These are phyloP conservation scores for Saccharomycopsis hybrid DNA, from an alignment of 1,139 yeast species.

Conservation along the genomic window DNA sequence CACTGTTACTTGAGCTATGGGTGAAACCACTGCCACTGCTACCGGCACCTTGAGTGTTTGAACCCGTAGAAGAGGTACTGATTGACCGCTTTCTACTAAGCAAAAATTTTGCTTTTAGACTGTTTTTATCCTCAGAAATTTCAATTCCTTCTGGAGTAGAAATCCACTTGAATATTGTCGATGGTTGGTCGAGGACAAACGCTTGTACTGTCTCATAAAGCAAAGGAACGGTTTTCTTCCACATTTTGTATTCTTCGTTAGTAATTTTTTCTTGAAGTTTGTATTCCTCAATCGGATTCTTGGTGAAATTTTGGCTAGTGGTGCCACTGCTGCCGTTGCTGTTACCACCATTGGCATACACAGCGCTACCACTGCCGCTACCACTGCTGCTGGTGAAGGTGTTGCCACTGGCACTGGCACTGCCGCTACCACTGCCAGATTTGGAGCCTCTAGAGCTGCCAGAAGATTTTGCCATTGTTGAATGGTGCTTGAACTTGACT, in stretches of 20 bases:
- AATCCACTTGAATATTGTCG: conserved; percentile 29
- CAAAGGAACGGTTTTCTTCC: conserved; percentile 94
- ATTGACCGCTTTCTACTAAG: conserved; percentile 24
- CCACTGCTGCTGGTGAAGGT: too few species aligned
- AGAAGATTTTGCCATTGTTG: too few species aligned
- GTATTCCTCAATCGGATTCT: conserved; percentile 19
- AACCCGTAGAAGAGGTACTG: too few species aligned
- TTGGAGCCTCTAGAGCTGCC: too few species aligned
- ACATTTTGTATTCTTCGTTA: conserved; percentile 73
- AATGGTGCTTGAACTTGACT: too few species aligned
- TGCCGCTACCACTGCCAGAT: too few species aligned
- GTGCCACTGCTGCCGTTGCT: too few species aligned
- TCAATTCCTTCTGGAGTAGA: conserved; percentile 32
- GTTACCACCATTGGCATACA: too few species aligned
- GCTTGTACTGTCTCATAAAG: conserved; percentile 75
- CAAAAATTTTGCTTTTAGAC: conserved; percentile 38
- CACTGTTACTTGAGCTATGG: too few species aligned
- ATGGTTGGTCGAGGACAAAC: conserved; percentile 55
- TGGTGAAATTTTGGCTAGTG: conserved; percentile 16
- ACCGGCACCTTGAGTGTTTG: neutral
- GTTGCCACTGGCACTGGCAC: too few species aligned
- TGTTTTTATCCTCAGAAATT: conserved; percentile 32
- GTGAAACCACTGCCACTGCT: neutral
- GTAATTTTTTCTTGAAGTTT: conserved; percentile 32
- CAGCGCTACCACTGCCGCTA: too few species aligned